Percentiles rank a stretch among this genome's conserved stretches.
Evolutionary conservation across 1,139 yeast species (phyloP).

Genomic region (Candida labiduridarum): DNA sequence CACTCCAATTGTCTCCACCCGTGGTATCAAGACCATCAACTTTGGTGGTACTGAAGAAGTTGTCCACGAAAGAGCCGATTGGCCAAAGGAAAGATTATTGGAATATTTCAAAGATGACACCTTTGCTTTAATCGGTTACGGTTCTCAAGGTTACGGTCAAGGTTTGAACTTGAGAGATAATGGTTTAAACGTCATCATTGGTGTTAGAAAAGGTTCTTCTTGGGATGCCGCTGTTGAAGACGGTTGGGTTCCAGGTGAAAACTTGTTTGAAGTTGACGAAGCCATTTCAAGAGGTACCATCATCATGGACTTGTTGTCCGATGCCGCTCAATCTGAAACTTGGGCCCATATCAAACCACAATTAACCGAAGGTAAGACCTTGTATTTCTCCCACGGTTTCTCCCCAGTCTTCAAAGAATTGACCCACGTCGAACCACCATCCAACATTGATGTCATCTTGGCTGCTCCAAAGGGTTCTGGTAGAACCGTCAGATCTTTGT

Average conservation of each 20-base stretch:
- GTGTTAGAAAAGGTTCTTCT: slow-evolving; percentile 99
- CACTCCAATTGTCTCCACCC: slow-evolving; percentile 44
- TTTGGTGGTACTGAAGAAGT: slow-evolving; percentile 94
- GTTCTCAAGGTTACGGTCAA: slow-evolving; percentile 99
- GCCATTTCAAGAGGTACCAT: slow-evolving; percentile 91
- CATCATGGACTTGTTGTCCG: slow-evolving; percentile 96
- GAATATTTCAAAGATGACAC: slow-evolving; percentile 98
- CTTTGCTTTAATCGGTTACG: slow-evolving; percentile 96
- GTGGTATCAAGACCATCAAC: slow-evolving; percentile 96
- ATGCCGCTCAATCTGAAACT: slow-evolving; percentile 99
- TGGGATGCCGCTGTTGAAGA: slow-evolving; percentile 99
- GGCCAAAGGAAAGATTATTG: slow-evolving; percentile 97
- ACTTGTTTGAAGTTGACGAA: slow-evolving; percentile 91
- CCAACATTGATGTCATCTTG: slow-evolving; percentile 91
- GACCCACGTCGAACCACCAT: slow-evolving; percentile 95
- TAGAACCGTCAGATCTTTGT: slow-evolving; percentile 97
- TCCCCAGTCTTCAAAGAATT: slow-evolving; percentile 98
- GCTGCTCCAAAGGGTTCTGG: slow-evolving; percentile 99
- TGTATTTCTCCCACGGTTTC: slow-evolving; percentile 99
- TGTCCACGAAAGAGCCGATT: slow-evolving; percentile 98
- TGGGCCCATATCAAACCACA: slow-evolving; percentile 87
- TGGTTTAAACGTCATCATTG: slow-evolving; percentile 94
- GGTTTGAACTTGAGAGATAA: slow-evolving; percentile 99
- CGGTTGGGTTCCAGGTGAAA: slow-evolving; percentile 99
- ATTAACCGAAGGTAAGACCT: slow-evolving; percentile 95